Percentiles rank a stretch among this genome's conserved stretches.
phyloP scores from a whole-genome alignment of 306 rosid species.

The Acmispon strigosus region DNA sequence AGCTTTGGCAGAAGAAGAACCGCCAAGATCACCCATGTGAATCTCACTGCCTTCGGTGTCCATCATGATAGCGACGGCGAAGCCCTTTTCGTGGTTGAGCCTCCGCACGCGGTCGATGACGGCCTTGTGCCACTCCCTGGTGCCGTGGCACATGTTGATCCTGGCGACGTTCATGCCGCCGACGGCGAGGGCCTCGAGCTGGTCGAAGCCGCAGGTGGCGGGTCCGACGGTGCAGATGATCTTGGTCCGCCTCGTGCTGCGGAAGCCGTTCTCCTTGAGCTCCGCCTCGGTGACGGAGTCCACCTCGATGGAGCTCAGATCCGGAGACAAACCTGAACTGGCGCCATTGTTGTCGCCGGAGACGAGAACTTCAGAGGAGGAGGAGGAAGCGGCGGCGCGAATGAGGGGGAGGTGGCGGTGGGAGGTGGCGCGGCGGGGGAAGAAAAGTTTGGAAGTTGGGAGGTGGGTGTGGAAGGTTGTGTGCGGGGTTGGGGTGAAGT shows the following conservation, averaged over 20 bases:
- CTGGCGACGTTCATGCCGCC: conserved; percentile 98
- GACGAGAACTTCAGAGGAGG: not conserved
- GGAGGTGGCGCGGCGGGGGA: not conserved
- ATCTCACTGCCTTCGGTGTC: conserved; percentile 99
- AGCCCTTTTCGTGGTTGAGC: conserved; percentile 87
- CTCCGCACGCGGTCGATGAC: conserved; percentile 71
- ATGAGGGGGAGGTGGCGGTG: conserved; percentile 1
- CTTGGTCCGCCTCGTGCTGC: conserved; percentile 84
- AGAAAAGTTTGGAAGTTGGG: conserved; percentile 18
- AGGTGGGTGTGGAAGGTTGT: conserved; percentile 16
- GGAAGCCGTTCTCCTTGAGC: conserved; percentile 81
- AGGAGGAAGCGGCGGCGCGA: conserved; percentile 6
- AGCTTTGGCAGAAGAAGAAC: conserved; percentile 85
- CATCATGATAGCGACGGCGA: conserved; percentile 97
- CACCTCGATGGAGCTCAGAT: conserved; percentile 65
- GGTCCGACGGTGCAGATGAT: conserved; percentile 91
- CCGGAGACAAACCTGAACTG: conserved; percentile 3
- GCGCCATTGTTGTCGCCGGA: conserved; percentile 22
- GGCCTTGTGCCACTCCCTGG: conserved; percentile 72
- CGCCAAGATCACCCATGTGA: conserved; percentile 98
- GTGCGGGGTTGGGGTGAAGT: conserved; percentile 30
- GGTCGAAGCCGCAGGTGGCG: conserved; percentile 67
- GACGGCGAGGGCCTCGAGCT: conserved; percentile 88
- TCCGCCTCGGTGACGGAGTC: conserved; percentile 81
- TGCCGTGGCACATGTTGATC: conserved; percentile 94